These are phyloP conservation scores for Leersia perrieri DNA, from an alignment of 176 grass and related monocot species.

Conservation along the genomic window DNA sequence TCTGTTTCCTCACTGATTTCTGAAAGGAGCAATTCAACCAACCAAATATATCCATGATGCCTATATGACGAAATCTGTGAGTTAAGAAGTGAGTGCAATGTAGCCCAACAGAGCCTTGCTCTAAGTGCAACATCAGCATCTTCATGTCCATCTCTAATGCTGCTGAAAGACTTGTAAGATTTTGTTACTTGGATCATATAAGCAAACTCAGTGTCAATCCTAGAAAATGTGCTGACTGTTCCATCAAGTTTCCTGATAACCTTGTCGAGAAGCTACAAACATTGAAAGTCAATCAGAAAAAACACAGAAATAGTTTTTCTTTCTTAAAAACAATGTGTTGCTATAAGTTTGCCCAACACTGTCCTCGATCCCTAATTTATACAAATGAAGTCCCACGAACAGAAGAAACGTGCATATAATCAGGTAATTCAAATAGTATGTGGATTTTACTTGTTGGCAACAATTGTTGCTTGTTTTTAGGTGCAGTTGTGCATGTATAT, in stretches of 20 bases:
- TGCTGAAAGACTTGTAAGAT: constrained; percentile 62
- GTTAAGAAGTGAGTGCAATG: constrained; percentile 87
- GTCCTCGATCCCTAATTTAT: background rate
- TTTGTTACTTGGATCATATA: constrained; percentile 93
- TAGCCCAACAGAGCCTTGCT: constrained; percentile 81
- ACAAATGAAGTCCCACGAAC: background rate
- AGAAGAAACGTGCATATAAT: background rate
- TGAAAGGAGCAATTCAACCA: constrained; percentile 91
- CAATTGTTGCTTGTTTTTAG: constrained; percentile 11
- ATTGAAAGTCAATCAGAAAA: constrained; percentile 38
- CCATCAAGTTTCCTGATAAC: constrained; percentile 80
- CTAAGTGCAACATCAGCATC: constrained; percentile 55
- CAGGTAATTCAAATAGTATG: background rate
- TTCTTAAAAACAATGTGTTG: background rate
- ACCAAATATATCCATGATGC: constrained; percentile 98
- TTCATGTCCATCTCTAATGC: constrained; percentile 71
- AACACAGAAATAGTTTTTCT: constrained; percentile 10
- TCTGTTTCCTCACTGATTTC: constrained; percentile 79
- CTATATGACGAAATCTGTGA: constrained; percentile 78
- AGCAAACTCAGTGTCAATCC: constrained; percentile 79
- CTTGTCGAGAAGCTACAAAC: constrained; percentile 76
- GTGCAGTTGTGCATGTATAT: background rate
- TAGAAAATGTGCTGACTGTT: constrained; percentile 71
- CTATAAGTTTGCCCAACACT: background rate
- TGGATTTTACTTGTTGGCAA: background rate